A percentile compares a stretch with the other conserved stretches of the same genome.
Conservation (phyloP, 2,329 filamentous ascomycete genomes). For the Pseudopyricularia cyperi region DNA sequence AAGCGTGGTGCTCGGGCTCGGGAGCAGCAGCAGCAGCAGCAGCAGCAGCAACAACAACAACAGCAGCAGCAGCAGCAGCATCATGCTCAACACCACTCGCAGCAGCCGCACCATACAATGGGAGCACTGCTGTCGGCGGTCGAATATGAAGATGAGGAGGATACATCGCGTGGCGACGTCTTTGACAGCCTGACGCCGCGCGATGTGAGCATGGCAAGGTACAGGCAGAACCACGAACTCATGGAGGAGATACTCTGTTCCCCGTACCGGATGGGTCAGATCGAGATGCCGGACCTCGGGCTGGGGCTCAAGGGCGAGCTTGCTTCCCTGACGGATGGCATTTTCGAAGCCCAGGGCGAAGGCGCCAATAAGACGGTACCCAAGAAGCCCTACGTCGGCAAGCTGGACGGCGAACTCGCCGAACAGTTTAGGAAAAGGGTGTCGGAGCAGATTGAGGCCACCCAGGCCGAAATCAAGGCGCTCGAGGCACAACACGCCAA, state of each 20-base stretch:
- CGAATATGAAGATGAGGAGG: slow-evolving; percentile 72
- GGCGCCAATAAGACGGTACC: slow-evolving; percentile 30
- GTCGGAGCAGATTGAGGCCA: slow-evolving; percentile 55
- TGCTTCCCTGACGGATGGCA: slow-evolving; percentile 66
- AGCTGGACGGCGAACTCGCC: slow-evolving; percentile 62
- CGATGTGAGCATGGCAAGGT: slow-evolving; percentile 76
- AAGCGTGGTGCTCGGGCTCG: slow-evolving; percentile 27
- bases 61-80: slow-evolving; percentile 3
- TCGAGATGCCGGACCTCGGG: slow-evolving; percentile 75
- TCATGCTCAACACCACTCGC: not conserved
- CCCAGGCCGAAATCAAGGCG: slow-evolving; percentile 69
- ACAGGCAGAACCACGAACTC: slow-evolving; percentile 95
- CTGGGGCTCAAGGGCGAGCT: slow-evolving; percentile 77
- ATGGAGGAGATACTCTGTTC: slow-evolving; percentile 96
- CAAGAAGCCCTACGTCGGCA: slow-evolving; percentile 50
- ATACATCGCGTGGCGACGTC: slow-evolving; percentile 73
- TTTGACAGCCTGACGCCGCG: slow-evolving; percentile 82
- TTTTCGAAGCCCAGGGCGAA: slow-evolving; percentile 56
- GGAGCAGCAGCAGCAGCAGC: slow-evolving; percentile 17
- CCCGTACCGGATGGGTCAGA: slow-evolving; percentile 73
- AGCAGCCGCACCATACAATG: not conserved
- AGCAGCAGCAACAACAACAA: slow-evolving; percentile 16
- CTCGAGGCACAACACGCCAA: slow-evolving; percentile 71
- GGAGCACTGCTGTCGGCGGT: slow-evolving; percentile 4
- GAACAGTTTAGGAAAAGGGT: slow-evolving; percentile 76